Percentiles rank a stretch among this genome's conserved stretches.
phyloP scores from a whole-genome alignment of 768 basidiomycete species.

The Serendipita sp. region DNA sequence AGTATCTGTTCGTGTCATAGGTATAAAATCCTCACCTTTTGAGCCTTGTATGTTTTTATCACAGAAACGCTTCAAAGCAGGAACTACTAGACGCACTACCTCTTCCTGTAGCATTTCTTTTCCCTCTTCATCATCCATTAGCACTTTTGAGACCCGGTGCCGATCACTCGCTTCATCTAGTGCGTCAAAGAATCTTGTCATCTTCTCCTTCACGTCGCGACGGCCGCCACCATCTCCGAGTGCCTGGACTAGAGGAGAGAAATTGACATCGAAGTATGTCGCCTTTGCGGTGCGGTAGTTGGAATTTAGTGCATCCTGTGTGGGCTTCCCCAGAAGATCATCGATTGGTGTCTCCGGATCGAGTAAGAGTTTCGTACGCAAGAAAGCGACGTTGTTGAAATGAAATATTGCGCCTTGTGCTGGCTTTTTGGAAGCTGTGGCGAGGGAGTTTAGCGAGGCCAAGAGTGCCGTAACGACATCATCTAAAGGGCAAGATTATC shows the following conservation, averaged over 20 bases:
- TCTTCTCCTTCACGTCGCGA: conserved; percentile 54
- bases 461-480: conserved; percentile 59
- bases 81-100: conserved; percentile 59
- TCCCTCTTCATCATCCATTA: conserved; percentile 53
- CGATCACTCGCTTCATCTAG: conserved; percentile 67
- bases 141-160: conserved; percentile 48
- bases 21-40: conserved; percentile 43
- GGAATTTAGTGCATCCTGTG: conserved; percentile 46
- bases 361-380: conserved; percentile 42
- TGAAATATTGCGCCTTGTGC: conserved; percentile 62
- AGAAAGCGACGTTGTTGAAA: conserved; percentile 61
- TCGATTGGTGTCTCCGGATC: conserved; percentile 34
- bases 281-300: conserved; percentile 70
- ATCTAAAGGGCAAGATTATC: conserved; percentile 25
- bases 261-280: conserved; percentile 71
- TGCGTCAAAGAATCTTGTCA: conserved; percentile 64
- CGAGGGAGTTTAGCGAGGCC: conserved; percentile 43
- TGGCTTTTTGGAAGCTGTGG: conserved; percentile 34
- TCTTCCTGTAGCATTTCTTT: conserved; percentile 51
- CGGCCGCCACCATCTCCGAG: conserved; percentile 36
- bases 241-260: conserved; percentile 56
- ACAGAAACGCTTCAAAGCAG: conserved; percentile 54
- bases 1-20: conserved; percentile 10
- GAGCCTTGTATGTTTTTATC: conserved; percentile 66
- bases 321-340: conserved; percentile 41